A percentile compares a stretch with the other conserved stretches of the same genome.
Conservation (phyloP, 169 alveolate genomes). For the Sarcocystis neurona region DNA sequence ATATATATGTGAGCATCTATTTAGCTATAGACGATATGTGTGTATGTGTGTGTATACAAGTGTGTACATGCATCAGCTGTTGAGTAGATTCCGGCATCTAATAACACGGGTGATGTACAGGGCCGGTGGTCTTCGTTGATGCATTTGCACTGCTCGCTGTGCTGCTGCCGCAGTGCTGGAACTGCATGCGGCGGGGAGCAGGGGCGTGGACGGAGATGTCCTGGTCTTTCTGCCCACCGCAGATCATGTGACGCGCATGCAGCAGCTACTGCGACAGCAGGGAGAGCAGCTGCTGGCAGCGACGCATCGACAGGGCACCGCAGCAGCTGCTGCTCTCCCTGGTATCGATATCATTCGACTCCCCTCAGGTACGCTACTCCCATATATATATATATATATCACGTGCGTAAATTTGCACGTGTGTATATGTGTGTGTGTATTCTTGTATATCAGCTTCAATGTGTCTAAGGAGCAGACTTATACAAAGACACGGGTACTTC, state of each 20-base stretch:
- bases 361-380: neutral
- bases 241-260: neutral
- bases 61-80: neutral
- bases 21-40: neutral
- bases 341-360: conserved; percentile 21
- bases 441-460: neutral
- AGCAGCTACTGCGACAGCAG: neutral
- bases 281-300: neutral
- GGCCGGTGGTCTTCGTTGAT: too few species aligned
- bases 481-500: too few species aligned
- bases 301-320: neutral
- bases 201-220: neutral
- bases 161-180: neutral
- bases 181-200: neutral
- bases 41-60: neutral
- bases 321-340: neutral
- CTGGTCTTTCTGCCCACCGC: conserved; percentile 10
- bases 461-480: too few species aligned
- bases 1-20: neutral
- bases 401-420: neutral
- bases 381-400: neutral
- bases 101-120: too few species aligned
- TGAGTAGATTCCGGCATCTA: too few species aligned
- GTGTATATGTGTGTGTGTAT: neutral
- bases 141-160: neutral